phyloP scores from a whole-genome alignment of 23 red algal genomes.

The Porphyridium purpureum region DNA sequence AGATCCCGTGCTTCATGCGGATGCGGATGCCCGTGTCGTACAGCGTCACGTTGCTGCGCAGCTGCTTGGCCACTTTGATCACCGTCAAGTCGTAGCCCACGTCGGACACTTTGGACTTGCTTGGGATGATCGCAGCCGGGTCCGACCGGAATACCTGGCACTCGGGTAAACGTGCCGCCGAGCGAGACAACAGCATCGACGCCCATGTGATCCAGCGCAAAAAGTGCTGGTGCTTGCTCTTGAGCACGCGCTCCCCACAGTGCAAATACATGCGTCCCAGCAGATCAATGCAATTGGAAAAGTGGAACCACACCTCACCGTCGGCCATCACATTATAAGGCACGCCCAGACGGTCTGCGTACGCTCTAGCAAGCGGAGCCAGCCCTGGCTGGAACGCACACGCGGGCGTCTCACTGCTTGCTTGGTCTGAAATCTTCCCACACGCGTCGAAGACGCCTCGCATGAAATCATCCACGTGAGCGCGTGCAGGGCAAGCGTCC shows the following conservation, averaged over 20 bases:
- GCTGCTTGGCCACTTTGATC: neutral
- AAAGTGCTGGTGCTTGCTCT: neutral
- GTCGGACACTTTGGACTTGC: slow-evolving; percentile 1
- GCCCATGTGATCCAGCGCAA: neutral
- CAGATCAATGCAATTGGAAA: neutral
- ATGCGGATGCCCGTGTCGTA: neutral
- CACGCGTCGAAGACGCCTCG: too few species aligned
- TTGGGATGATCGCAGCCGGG: neutral
- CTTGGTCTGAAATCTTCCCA: too few species aligned
- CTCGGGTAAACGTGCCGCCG: neutral
- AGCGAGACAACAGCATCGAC: neutral
- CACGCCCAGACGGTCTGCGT: too few species aligned
- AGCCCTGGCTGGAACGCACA: too few species aligned
- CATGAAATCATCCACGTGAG: too few species aligned
- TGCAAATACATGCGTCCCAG: neutral
- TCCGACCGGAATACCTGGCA: neutral
- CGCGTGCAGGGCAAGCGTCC: too few species aligned
- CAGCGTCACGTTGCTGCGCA: neutral
- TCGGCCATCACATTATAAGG: too few species aligned
- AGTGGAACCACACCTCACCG: too few species aligned
- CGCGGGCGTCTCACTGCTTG: too few species aligned
- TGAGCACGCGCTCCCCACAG: neutral
- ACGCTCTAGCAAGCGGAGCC: too few species aligned
- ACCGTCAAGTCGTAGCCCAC: slow-evolving; percentile 1
- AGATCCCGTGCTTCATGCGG: neutral